Percentiles rank a stretch among this genome's conserved stretches.
These are phyloP conservation scores for Dinochytrium kinnereticum DNA, from an alignment of 371 early-diverging fungal genomes.

Conservation along the genomic window DNA sequence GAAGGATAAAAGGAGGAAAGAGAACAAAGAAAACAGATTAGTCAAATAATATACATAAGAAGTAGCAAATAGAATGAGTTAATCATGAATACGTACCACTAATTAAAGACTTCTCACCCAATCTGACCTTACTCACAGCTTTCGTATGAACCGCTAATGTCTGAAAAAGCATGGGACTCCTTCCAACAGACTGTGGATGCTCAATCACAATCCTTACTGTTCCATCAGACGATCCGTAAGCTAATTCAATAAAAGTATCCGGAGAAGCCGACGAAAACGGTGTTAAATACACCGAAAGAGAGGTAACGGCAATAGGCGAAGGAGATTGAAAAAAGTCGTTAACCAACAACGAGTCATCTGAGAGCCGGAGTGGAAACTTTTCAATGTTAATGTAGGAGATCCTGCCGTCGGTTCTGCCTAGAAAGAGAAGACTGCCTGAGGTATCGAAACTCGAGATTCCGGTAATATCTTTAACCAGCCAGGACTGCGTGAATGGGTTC, in stretches of 20 bases:
- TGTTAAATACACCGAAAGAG: neutral
- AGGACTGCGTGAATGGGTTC: neutral
- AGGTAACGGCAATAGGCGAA: neutral
- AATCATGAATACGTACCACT: neutral
- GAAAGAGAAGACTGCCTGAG: conserved; percentile 8
- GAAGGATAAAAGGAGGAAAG: neutral
- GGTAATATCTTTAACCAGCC: conserved; percentile 3
- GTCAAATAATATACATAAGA: neutral
- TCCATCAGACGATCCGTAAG: neutral
- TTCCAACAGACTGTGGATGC: neutral
- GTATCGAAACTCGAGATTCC: neutral
- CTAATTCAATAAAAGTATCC: neutral
- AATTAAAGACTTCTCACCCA: neutral
- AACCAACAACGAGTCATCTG: neutral
- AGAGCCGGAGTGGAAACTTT: conserved; percentile 1
- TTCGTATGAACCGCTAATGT: neutral
- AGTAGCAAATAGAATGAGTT: neutral
- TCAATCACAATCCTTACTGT: conserved; percentile 2
- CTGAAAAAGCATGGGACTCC: neutral
- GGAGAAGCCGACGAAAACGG: neutral
- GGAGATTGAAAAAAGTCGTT: conserved; percentile 3
- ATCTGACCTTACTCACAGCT: neutral
- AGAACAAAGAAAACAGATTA: neutral
- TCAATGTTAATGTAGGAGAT: conserved; percentile 4
- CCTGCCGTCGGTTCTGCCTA: neutral